These are phyloP conservation scores for Termitomyces sp. DNA, from an alignment of 768 basidiomycete genomes.

Conservation along the genomic window DNA sequence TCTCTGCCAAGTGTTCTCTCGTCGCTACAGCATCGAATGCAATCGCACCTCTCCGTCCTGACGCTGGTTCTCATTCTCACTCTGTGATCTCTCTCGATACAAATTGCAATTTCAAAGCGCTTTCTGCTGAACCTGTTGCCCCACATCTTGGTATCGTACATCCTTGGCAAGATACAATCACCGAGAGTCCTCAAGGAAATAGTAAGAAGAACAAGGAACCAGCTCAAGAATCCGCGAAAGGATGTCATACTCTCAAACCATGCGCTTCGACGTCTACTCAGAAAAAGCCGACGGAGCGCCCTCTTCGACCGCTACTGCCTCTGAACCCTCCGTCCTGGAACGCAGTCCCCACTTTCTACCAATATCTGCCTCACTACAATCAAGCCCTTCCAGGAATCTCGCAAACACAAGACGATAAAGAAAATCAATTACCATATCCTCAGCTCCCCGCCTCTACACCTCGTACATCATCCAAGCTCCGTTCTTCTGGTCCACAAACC, in stretches of 20 bases:
- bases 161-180: background rate
- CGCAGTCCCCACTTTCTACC: background rate
- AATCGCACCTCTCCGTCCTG: background rate
- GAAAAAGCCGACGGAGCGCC: background rate
- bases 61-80: background rate
- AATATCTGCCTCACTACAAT: background rate
- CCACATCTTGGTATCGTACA: background rate
- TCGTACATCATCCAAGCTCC: background rate
- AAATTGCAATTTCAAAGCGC: background rate
- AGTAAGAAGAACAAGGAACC: background rate
- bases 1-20: background rate
- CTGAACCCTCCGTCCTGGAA: background rate
- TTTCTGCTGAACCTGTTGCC: background rate
- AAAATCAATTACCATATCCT: background rate
- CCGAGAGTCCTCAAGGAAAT: background rate
- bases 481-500: constrained; percentile 1
- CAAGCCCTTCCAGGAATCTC: background rate
- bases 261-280: background rate
- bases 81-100: background rate
- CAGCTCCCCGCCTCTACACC: background rate
- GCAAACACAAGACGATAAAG: constrained; percentile 1
- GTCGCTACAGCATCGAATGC: background rate
- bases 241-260: background rate
- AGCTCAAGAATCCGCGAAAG: background rate
- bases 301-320: constrained; percentile 1